A percentile compares a stretch with the other conserved stretches of the same genome.
phyloP scores from a whole-genome alignment of 2,329 filamentous ascomycete genomes.

The Rutstroemia sp. region DNA sequence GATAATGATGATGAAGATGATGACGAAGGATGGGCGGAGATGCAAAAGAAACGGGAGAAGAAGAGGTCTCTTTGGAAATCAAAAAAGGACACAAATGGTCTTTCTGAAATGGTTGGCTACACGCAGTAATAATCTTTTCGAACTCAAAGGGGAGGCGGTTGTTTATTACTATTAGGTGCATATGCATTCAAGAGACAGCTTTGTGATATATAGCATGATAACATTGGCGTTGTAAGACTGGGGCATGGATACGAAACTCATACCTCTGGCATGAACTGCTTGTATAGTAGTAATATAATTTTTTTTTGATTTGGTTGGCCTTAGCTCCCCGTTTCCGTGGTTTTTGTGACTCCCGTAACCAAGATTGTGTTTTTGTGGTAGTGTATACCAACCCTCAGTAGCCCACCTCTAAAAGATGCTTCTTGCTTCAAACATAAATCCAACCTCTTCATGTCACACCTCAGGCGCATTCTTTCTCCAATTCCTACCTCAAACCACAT shows the following conservation, averaged over 20 bases:
- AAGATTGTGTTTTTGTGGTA: no score
- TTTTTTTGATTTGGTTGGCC: conserved; percentile 5
- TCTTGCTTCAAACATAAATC: neutral
- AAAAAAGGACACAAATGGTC: conserved; percentile 41
- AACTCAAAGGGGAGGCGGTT: conserved; percentile 6
- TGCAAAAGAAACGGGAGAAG: conserved; percentile 62
- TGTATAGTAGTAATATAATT: conserved; percentile 13
- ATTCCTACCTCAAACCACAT: neutral
- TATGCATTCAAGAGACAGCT: conserved; percentile 10
- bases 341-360: no score
- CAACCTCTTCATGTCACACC: neutral
- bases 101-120: conserved; percentile 28
- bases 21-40: conserved; percentile 63
- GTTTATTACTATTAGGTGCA: conserved; percentile 2
- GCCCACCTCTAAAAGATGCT: neutral
- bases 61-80: conserved; percentile 59
- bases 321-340: neutral
- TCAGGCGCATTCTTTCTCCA: neutral
- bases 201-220: conserved; percentile 12
- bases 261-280: conserved; percentile 8
- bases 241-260: conserved; percentile 9
- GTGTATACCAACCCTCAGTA: neutral
- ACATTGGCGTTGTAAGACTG: conserved; percentile 11
- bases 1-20: conserved; percentile 48
- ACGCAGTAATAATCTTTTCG: conserved; percentile 13